Conservation (phyloP, 805 yeast species). For the Lipomyces orientalis region DNA sequence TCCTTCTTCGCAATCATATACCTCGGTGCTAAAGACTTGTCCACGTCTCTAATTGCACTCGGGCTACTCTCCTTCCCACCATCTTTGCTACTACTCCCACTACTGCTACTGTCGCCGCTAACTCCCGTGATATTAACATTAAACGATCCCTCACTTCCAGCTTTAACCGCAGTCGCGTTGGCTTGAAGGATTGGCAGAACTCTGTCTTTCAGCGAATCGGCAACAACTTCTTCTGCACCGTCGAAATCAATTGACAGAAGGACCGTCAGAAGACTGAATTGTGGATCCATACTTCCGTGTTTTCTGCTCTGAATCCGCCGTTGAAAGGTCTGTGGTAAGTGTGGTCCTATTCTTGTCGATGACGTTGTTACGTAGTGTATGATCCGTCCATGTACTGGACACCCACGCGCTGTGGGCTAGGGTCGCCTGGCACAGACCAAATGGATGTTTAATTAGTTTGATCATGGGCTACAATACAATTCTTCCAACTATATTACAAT, state of each 20-base stretch:
- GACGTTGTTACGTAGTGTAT: no score
- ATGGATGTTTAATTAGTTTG: no score
- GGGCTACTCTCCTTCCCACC: neutral
- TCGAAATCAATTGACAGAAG: slow-evolving; percentile 12
- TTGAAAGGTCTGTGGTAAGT: neutral
- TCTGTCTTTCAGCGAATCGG: slow-evolving; percentile 11
- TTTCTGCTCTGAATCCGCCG: neutral
- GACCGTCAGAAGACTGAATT: slow-evolving; percentile 12
- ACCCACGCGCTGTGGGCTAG: neutral
- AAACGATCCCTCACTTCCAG: neutral
- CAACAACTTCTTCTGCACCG: slow-evolving; percentile 3
- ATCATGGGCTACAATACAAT: neutral
- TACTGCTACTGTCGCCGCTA: neutral
- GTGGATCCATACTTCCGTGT: slow-evolving; percentile 7
- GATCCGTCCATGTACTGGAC: no score
- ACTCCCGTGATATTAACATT: neutral
- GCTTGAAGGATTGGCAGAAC: slow-evolving; percentile 22
- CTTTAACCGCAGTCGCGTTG: slow-evolving; percentile 4
- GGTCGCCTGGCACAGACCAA: neutral
- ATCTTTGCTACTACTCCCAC: neutral
- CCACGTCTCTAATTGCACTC: neutral
- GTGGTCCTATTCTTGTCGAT: neutral
- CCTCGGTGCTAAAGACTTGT: neutral
- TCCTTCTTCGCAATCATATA: slow-evolving; percentile 11
- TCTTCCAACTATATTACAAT: neutral